These are phyloP conservation scores for Sedum album DNA, from an alignment of 164 flowering plant genomes.

Conservation along the genomic window DNA sequence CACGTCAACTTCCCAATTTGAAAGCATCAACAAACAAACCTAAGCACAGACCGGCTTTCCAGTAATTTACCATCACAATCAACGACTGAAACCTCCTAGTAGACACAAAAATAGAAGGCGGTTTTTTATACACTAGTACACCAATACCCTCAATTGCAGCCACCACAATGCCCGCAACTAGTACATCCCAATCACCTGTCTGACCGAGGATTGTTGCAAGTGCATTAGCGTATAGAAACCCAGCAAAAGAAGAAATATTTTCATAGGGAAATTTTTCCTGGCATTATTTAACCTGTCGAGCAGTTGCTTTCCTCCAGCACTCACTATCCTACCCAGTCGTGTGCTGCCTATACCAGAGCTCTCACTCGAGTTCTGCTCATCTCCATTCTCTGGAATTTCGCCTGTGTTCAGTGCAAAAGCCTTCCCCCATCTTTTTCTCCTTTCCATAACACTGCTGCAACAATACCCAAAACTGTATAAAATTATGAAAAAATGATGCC, in stretches of 20 bases:
- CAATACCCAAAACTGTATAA: not conserved
- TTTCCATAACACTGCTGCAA: not conserved
- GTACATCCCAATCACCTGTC: conserved; percentile 92
- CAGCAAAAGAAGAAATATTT: not conserved
- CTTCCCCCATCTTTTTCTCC: not conserved
- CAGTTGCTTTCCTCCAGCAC: not conserved
- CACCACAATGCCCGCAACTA: conserved; percentile 27
- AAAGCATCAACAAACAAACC: conserved; percentile 98
- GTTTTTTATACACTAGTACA: conserved; percentile 70
- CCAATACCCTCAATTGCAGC: conserved; percentile 95
- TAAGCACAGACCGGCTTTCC: conserved; percentile 98
- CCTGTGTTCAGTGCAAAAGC: not conserved
- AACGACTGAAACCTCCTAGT: conserved; percentile 53
- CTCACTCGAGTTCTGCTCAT: not conserved
- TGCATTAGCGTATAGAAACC: not conserved
- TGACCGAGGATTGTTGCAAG: conserved; percentile 47
- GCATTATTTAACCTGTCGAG: not conserved
- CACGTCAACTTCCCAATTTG: conserved; percentile 67
- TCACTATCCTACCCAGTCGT: not conserved
- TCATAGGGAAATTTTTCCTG: not conserved
- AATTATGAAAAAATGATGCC: not conserved
- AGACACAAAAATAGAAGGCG: conserved; percentile 22
- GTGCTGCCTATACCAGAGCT: not conserved
- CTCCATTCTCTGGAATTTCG: not conserved
- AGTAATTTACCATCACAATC: conserved; percentile 72